These are phyloP conservation scores for Liriodendron chinense DNA, from an alignment of 164 flowering plant species.

Conservation along the genomic window DNA sequence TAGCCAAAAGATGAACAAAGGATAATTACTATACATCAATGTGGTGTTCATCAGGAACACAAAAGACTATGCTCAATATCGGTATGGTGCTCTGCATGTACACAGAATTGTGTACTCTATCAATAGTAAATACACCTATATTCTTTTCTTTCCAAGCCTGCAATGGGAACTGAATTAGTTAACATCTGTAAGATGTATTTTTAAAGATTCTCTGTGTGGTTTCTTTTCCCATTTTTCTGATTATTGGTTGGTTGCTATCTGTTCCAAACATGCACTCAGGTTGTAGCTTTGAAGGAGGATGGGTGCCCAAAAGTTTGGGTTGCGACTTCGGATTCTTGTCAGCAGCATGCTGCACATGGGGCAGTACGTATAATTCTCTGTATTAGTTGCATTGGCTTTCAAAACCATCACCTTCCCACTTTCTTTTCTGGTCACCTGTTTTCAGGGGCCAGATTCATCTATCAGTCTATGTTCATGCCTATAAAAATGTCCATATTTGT, in stretches of 20 bases:
- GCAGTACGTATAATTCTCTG: slow-evolving; percentile 55
- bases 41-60: too few relatives aligned
- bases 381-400: neutral
- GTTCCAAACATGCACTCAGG: slow-evolving; percentile 34
- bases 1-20: too few relatives aligned
- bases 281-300: slow-evolving; percentile 80
- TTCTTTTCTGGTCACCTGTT: neutral
- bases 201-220: neutral
- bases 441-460: neutral
- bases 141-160: too few relatives aligned
- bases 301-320: slow-evolving; percentile 99
- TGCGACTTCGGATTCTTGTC: slow-evolving; percentile 77
- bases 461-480: neutral
- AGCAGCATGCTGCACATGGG: slow-evolving; percentile 86
- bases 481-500: neutral
- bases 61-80: too few relatives aligned
- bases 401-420: neutral
- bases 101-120: too few relatives aligned
- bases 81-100: too few relatives aligned
- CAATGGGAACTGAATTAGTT: neutral
- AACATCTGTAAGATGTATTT: neutral
- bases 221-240: slow-evolving; percentile 7
- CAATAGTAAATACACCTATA: too few relatives aligned
- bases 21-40: too few relatives aligned
- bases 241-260: slow-evolving; percentile 3